Percentiles rank a stretch among this genome's conserved stretches.
These are phyloP conservation scores for Trametes punicea DNA, from an alignment of 768 basidiomycete genomes.

Conservation along the genomic window DNA sequence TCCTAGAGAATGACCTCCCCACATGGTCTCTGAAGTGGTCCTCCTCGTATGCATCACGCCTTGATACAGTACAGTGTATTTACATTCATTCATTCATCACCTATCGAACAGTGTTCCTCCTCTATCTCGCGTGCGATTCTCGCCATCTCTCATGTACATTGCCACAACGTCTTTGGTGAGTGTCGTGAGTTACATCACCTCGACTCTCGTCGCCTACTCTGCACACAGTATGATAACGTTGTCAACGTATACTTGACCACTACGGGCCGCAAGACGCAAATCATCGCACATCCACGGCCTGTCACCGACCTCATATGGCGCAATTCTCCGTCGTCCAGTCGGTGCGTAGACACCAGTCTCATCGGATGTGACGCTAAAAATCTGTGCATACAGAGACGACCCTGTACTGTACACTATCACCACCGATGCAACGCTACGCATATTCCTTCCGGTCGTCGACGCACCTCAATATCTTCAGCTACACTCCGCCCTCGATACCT, in stretches of 20 bases:
- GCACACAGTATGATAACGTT: slow-evolving; percentile 48
- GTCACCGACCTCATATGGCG: slow-evolving; percentile 73
- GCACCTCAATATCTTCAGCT: slow-evolving; percentile 81
- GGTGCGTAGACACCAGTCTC: slow-evolving; percentile 39
- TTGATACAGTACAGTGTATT: slow-evolving; percentile 7
- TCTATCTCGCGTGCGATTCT: slow-evolving; percentile 55
- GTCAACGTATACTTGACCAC: slow-evolving; percentile 72
- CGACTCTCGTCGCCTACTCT: slow-evolving; percentile 5
- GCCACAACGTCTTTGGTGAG: slow-evolving; percentile 59
- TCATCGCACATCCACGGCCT: slow-evolving; percentile 70
- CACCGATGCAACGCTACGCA: slow-evolving; percentile 74
- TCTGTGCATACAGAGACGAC: slow-evolving; percentile 51
- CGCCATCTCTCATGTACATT: slow-evolving; percentile 76
- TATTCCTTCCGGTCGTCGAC: slow-evolving; percentile 87
- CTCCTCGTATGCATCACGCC: slow-evolving; percentile 42
- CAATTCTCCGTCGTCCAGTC: slow-evolving; percentile 61
- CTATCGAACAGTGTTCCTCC: slow-evolving; percentile 41
- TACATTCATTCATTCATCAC: slow-evolving; percentile 12
- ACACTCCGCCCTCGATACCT: slow-evolving; percentile 72
- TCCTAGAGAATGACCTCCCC: slow-evolving; percentile 77
- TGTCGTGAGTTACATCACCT: neutral
- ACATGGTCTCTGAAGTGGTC: slow-evolving; percentile 84
- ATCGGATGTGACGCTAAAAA: slow-evolving; percentile 1
- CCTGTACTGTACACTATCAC: slow-evolving; percentile 82
- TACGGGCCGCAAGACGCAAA: slow-evolving; percentile 64